Base-by-base conservation (phyloP, 129 eudicot species). In the Glebionis coronaria region DNA sequence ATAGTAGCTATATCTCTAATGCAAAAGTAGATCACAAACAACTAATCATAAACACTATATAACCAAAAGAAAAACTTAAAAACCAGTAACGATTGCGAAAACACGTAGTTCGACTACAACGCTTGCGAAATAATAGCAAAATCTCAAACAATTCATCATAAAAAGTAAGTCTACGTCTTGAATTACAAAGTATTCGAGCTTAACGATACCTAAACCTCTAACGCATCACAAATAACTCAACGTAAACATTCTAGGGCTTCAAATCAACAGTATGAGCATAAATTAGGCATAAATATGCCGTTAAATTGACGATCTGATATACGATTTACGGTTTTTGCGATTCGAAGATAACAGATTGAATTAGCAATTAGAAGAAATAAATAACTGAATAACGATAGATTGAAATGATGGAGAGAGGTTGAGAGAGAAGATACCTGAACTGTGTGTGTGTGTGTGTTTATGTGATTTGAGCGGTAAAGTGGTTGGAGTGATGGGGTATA, bases 401-500 rank as follows among this genome's bases (percentile, higher is more conserved):
- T 2, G 14, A 56, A 57, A 19, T 47, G 67, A 13, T 29, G 7
- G 38, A 56, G 67, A 68, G 9, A 19, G 60, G 11, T 38, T 42
- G 31, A 55, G 79, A 56, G 73, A 73, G 55, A 67, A 59, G 4
- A 54, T 15, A 75, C 79, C 79, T 75, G 59, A 31, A 49, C n/a
- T n/a, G 23, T 51, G 19, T 54, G 38, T 44, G 73, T 60, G 63
- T 5, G 25, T 44, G 51, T 57, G 69, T 23, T 67, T 28, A 25
- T 59, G 13, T 38, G 53, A 59, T 49, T 74, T 67, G 74, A 31
- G 79, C 79, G 74, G 56, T 67, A 40, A 28, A 75, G 60, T 67
- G 73, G 20, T 75, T 67, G 69, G 47, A 47, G 65, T 58, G 61
- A 25, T 50, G 38, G 64, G 51, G 8, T 47, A 66, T 27, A 2